Evolutionary conservation across 495 filamentous ascomycete genomes (phyloP).

Genomic region (Xylaria palmicola): DNA sequence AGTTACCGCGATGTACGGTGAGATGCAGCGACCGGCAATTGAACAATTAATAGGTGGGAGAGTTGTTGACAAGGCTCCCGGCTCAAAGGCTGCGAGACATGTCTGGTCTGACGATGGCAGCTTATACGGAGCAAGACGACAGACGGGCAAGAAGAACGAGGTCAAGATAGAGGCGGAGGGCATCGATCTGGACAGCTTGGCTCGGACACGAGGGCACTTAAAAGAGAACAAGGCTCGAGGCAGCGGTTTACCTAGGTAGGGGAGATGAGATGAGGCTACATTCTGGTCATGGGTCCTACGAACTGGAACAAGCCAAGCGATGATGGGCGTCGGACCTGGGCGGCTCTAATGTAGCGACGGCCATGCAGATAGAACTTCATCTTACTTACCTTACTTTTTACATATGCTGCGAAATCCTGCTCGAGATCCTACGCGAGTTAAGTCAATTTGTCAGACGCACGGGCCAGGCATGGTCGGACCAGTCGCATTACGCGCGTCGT

Average conservation of each 20-base stretch:
- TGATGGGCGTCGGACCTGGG: too few species aligned
- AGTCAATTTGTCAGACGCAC: conserved; percentile 9
- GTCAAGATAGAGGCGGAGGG: neutral
- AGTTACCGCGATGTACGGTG: neutral
- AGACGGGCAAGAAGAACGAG: neutral
- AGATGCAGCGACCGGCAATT: neutral
- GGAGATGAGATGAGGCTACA: conserved; percentile 2
- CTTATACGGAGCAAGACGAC: neutral
- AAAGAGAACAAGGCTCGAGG: neutral
- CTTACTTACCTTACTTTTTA: too few species aligned
- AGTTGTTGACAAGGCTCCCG: neutral
- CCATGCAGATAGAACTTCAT: too few species aligned
- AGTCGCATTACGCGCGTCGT: neutral
- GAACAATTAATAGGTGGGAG: neutral
- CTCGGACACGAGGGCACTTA: neutral
- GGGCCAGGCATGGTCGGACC: neutral
- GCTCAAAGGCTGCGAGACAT: neutral
- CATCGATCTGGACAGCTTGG: neutral
- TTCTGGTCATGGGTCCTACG: conserved; percentile 8
- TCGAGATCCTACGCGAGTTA: too few species aligned
- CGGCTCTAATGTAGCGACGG: too few species aligned
- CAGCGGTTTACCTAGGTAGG: neutral
- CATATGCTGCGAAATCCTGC: too few species aligned
- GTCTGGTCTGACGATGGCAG: neutral
- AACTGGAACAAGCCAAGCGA: neutral